Base-by-base conservation (phyloP, 2,329 filamentous ascomycete species). In the Penicillium sp. region DNA sequence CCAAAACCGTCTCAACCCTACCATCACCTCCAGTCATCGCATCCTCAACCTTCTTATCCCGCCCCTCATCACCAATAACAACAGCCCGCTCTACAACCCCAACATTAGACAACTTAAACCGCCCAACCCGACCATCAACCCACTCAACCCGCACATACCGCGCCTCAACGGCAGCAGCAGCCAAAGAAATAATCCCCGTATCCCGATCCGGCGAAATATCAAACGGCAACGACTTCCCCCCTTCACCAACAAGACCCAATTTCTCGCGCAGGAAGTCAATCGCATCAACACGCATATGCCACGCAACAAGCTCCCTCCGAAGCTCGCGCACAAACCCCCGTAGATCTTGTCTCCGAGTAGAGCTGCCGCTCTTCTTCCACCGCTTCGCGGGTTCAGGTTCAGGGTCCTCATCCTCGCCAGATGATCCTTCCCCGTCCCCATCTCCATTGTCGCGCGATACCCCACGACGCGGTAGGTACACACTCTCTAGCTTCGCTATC, bases 111-210 rank as follows among this genome's bases (percentile, higher is more conserved):
- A 79, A 62, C 57, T 75, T 76, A 43, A 80, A 72, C 41, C 75
- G 67, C 4, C 76, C 78, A 29, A 79, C 72, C 5, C 73, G 71
- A 5, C 75, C 76, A 65, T 78, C 76, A 13, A 64, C 65, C 77
- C 77, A 80, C 57, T 78, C 72, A 16, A 80, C 45, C 11, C 76
- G 71, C 27, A 78, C 66, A 67, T 78, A 77, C 36, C 72, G 67
- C 16, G 74, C 69, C 60, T 80, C 78, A 33, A 75, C 50, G 13
- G 74, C 66, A 4, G 70, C 73, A 4, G 72, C 55, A 19, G 65
- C 59, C 40, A 80, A 51, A 19, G 72, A 72, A 0, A 68, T 61
- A 59, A 80, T 70, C 9, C 71, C 73, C 16, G 71, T 62, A 7
- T 66, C 63, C 31, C 68, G 67, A 19, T 65, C 63, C 21, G 56